phyloP scores from a whole-genome alignment of 306 rosid genomes.

The Chamaecrista fasciculata region DNA sequence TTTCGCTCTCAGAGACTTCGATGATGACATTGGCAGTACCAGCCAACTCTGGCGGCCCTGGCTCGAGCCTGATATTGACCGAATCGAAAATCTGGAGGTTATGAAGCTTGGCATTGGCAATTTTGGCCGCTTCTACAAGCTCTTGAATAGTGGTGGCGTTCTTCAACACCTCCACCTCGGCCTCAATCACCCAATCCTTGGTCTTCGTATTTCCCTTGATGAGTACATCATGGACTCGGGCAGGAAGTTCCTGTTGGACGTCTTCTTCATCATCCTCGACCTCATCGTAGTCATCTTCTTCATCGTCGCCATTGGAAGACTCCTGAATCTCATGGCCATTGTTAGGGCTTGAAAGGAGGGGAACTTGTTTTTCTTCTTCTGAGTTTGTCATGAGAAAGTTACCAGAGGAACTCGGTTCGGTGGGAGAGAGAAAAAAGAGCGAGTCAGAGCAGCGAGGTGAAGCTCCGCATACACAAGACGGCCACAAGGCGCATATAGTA shows the following conservation, averaged over 20 bases:
- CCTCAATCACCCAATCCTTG: slow-evolving; percentile 78
- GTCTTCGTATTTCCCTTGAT: slow-evolving; percentile 81
- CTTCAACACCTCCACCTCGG: slow-evolving; percentile 61
- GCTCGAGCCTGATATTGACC: slow-evolving; percentile 60
- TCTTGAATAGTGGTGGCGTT: slow-evolving; percentile 65
- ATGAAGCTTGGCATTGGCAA: slow-evolving; percentile 66
- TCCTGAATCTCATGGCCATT: slow-evolving; percentile 21
- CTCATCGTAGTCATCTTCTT: slow-evolving; percentile 34
- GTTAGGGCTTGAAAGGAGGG: slow-evolving; percentile 37
- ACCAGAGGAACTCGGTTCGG: not conserved
- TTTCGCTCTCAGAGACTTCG: slow-evolving; percentile 60
- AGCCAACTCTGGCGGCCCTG: slow-evolving; percentile 86
- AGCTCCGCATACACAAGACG: not conserved
- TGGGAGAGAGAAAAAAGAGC: not conserved
- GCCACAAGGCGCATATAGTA: not conserved
- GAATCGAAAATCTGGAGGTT: slow-evolving; percentile 72
- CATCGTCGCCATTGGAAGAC: slow-evolving; percentile 35
- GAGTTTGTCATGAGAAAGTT: slow-evolving; percentile 43
- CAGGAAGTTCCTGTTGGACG: slow-evolving; percentile 34
- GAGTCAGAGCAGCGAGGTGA: not conserved
- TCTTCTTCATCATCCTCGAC: slow-evolving; percentile 28
- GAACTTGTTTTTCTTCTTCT: slow-evolving; percentile 33
- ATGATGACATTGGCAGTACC: slow-evolving; percentile 74
- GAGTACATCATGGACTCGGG: slow-evolving; percentile 82
- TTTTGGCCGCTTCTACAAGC: slow-evolving; percentile 61